A percentile compares a stretch with the other conserved stretches of the same genome.
phyloP scores from a whole-genome alignment of 2,329 filamentous ascomycete species.

The Scedosporium dehoogii region DNA sequence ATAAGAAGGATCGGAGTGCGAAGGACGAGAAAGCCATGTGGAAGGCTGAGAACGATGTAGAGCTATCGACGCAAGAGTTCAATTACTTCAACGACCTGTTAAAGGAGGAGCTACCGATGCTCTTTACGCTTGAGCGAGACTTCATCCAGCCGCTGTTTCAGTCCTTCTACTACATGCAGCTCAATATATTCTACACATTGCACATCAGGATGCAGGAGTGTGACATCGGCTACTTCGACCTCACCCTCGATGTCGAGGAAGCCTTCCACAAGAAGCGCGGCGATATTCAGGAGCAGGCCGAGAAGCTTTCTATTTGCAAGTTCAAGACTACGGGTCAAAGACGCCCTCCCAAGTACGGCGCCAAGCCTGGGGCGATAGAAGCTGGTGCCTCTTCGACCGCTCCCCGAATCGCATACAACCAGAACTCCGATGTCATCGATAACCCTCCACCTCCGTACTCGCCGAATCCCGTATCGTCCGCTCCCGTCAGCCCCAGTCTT shows the following conservation, averaged over 20 bases:
- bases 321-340: conserved; percentile 80
- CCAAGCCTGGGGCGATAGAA: conserved; percentile 43
- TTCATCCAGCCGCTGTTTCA: conserved; percentile 97
- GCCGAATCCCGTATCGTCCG: conserved; percentile 18
- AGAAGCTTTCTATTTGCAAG: conserved; percentile 74
- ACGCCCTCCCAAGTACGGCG: conserved; percentile 46
- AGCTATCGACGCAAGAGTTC: conserved; percentile 87
- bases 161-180: conserved; percentile 99
- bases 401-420: conserved; percentile 19
- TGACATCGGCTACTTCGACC: conserved; percentile 95
- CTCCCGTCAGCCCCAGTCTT: conserved; percentile 25
- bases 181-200: conserved; percentile 97
- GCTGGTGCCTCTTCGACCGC: conserved; percentile 27
- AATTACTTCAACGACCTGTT: conserved; percentile 97
- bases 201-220: conserved; percentile 97
- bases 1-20: conserved; percentile 91
- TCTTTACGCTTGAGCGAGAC: conserved; percentile 81
- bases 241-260: conserved; percentile 82
- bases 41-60: conserved; percentile 86
- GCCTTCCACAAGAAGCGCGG: conserved; percentile 84
- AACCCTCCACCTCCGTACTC: conserved; percentile 66
- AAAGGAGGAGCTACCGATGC: conserved; percentile 88
- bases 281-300: conserved; percentile 75
- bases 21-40: conserved; percentile 98
- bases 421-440: conserved; percentile 32